Evolutionary conservation across 2,329 filamentous ascomycete species (phyloP), one percentile per base, ranked within the genome.

Genomic region (Ophiostoma perfectum): DNA sequence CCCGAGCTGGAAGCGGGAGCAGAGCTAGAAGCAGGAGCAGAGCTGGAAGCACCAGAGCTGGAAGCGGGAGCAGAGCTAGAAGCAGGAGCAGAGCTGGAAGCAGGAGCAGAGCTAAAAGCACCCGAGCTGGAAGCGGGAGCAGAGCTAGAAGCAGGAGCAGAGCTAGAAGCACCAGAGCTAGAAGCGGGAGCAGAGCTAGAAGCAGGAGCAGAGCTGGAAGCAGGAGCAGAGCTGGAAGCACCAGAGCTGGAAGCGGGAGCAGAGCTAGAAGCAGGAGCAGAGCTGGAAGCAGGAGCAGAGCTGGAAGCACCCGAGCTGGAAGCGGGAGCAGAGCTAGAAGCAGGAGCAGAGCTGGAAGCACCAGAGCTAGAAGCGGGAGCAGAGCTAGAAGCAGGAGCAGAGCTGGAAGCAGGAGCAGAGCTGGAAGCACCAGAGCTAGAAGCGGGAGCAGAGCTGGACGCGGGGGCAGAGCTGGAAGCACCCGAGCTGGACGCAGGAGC

Each of bases 331-430:
- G 47, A 49, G 49, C 49, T 52, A 8, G 49, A 52, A 4, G 49
- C 49, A 18, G 60, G 5, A 41, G 63, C 16, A n/a, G 63, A 45
- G 63, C 63, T 65, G 4, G 63, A 45, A 6, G 63, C 39, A 16
- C 1, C n/a, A 44, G 62, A 64, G 27, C 27, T 42, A 44, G 62
- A 60, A 14, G 55, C 5, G 18, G 62, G 9, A 64, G 64, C 1
- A 16, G 64, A 47, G 38, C 9, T 42, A 1, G 62, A 45, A 3
- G 63, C 60, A 41, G 58, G 6, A 7, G 44, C 6, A 45, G 58
- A 18, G 58, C 58, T 63, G 7, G 60, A 64, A 6, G 64, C 42
- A 49, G 64, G 27, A n/a, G 45, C 38, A 42, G 45, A 45, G 62
- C 62, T 65, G 0, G 64, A 16, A 5, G 64, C 18, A n/a, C 5